Evolutionary conservation across 2,329 filamentous ascomycete species (phyloP).

Genomic region (Pseudocercospora eumusae): DNA sequence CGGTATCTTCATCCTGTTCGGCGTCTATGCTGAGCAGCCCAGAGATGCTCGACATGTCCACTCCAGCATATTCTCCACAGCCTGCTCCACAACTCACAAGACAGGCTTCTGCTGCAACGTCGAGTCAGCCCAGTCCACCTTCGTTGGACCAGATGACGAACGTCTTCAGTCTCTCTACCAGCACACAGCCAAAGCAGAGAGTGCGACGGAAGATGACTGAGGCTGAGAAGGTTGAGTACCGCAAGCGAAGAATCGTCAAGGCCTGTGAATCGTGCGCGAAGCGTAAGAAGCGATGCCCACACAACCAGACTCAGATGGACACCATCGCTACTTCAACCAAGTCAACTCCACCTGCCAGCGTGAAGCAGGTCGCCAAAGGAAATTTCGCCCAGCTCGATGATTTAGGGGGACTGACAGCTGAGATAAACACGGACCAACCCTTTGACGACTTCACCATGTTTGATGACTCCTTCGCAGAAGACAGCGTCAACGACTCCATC

Average conservation of each 20-base stretch:
- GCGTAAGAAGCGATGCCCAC: slow-evolving; percentile 41
- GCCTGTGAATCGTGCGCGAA: slow-evolving; percentile 42
- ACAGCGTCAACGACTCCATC: slow-evolving; percentile 28
- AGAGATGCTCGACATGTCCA: slow-evolving; percentile 34
- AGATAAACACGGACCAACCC: slow-evolving; percentile 22
- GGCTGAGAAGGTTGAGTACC: slow-evolving; percentile 43
- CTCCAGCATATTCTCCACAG: slow-evolving; percentile 34
- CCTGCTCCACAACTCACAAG: slow-evolving; percentile 26
- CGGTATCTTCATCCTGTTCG: slow-evolving; percentile 34
- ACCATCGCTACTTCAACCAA: slow-evolving; percentile 20
- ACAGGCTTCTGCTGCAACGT: slow-evolving; percentile 25
- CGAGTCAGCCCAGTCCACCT: slow-evolving; percentile 30
- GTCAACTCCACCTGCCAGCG: slow-evolving; percentile 9
- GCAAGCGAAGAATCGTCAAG: slow-evolving; percentile 42
- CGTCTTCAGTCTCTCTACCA: slow-evolving; percentile 41
- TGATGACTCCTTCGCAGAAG: slow-evolving; percentile 29
- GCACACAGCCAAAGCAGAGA: slow-evolving; percentile 40
- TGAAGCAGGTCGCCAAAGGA: slow-evolving; percentile 3
- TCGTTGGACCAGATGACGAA: slow-evolving; percentile 43
- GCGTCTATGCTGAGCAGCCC: slow-evolving; percentile 38
- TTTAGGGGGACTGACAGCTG: slow-evolving; percentile 15
- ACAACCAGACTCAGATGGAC: slow-evolving; percentile 40
- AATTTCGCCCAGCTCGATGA: slow-evolving; percentile 12
- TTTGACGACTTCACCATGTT: slow-evolving; percentile 36
- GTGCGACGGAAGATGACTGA: slow-evolving; percentile 43